phyloP scores from a whole-genome alignment of 768 basidiomycete genomes.

The Erythrobasidium yunnanense region DNA sequence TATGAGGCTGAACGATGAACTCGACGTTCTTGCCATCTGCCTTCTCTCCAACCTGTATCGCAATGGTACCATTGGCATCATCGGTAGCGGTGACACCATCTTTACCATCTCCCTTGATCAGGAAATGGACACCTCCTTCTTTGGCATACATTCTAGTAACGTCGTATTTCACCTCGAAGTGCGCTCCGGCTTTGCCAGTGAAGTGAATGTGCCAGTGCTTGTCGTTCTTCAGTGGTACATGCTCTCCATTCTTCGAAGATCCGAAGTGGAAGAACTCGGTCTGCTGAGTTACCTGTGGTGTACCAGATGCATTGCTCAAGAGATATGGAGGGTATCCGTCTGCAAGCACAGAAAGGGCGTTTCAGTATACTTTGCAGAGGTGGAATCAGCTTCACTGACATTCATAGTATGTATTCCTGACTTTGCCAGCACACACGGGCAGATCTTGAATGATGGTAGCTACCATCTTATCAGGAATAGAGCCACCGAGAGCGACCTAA shows the following conservation, averaged over 20 bases:
- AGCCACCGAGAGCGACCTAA: slow-evolving; percentile 31
- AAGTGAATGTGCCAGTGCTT: slow-evolving; percentile 26
- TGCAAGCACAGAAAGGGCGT: not conserved
- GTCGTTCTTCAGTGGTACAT: slow-evolving; percentile 16
- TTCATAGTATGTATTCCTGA: slow-evolving; percentile 22
- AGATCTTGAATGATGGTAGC: slow-evolving; percentile 28
- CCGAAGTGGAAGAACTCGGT: slow-evolving; percentile 27
- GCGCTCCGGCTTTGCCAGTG: slow-evolving; percentile 11
- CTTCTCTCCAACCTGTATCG: slow-evolving; percentile 8
- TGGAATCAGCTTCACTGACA: not conserved
- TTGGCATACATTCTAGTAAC: slow-evolving; percentile 28
- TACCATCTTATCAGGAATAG: slow-evolving; percentile 28
- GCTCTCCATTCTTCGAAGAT: slow-evolving; percentile 13
- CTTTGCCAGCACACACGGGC: slow-evolving; percentile 28
- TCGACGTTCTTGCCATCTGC: slow-evolving; percentile 22
- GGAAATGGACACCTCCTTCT: slow-evolving; percentile 25
- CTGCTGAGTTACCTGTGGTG: slow-evolving; percentile 23
- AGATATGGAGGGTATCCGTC: slow-evolving; percentile 32
- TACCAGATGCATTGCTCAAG: not conserved
- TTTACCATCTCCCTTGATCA: slow-evolving; percentile 22
- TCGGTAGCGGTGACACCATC: slow-evolving; percentile 18
- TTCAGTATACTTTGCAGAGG: not conserved
- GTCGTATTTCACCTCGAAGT: slow-evolving; percentile 32
- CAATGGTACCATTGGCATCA: slow-evolving; percentile 11
- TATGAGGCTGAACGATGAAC: not conserved